Conservation (phyloP, 1,284 basidiomycete genomes). For the Tilletia indica region DNA sequence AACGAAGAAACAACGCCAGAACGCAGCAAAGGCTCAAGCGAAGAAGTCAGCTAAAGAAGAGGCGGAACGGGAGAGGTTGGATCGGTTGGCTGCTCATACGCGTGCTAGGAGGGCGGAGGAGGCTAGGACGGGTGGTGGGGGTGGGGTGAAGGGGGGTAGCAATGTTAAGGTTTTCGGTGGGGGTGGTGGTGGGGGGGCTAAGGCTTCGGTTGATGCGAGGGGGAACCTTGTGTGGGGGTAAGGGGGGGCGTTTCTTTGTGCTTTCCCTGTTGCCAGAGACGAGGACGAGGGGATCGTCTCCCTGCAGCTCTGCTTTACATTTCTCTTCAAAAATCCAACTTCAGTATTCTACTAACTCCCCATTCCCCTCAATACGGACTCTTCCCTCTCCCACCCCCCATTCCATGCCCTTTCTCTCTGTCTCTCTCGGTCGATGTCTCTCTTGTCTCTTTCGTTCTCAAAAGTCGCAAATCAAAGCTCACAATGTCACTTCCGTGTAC, state of each 20-base stretch:
- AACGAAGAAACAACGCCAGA: conserved; percentile 47
- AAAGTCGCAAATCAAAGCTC: no score
- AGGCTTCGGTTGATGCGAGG: conserved; percentile 34
- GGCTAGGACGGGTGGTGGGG: conserved; percentile 19
- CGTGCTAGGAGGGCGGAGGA: conserved; percentile 32
- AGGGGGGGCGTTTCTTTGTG: neutral
- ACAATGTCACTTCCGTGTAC: no score
- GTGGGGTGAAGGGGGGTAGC: conserved; percentile 20
- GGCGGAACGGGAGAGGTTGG: conserved; percentile 37
- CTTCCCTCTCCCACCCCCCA: neutral
- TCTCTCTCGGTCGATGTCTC: no score
- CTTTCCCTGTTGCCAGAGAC: no score
- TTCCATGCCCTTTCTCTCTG: no score
- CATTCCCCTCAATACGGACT: neutral
- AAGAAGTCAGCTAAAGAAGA: conserved; percentile 42
- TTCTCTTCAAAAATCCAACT: no score
- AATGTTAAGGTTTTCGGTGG: conserved; percentile 31
- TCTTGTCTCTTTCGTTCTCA: no score
- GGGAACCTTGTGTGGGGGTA: conserved; percentile 40
- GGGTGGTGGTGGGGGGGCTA: conserved; percentile 24
- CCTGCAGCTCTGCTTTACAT: neutral
- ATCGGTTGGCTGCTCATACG: conserved; percentile 36
- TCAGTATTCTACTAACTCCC: no score
- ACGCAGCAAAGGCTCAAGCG: conserved; percentile 41
- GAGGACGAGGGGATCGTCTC: neutral